Percentiles rank a stretch among this genome's conserved stretches.
phyloP scores from a whole-genome alignment of 2,329 filamentous ascomycete species.

The Fusarium robinianum region DNA sequence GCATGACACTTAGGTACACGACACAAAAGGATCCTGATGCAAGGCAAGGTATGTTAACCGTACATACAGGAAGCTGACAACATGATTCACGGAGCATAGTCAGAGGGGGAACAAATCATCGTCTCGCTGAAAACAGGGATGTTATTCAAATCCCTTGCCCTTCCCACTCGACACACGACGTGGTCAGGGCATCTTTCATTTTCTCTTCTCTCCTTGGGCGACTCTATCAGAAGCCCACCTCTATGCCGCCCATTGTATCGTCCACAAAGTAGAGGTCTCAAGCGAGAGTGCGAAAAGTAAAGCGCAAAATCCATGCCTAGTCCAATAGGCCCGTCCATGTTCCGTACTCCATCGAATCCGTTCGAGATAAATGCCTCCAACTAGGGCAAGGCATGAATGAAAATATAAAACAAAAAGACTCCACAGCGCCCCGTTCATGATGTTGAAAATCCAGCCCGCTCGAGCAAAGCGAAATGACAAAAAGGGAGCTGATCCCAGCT shows the following conservation, averaged over 20 bases:
- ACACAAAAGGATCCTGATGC: no score
- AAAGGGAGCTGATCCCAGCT: slow-evolving; percentile 7
- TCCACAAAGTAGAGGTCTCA: background rate
- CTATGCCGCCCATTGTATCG: slow-evolving; percentile 25
- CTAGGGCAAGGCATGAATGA: no score
- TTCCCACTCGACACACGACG: background rate
- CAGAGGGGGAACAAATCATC: background rate
- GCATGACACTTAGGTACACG: no score
- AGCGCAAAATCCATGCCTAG: no score
- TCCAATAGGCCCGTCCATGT: slow-evolving; percentile 22
- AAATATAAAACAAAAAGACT: slow-evolving; percentile 29
- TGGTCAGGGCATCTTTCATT: slow-evolving; percentile 7
- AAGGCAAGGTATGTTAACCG: no score
- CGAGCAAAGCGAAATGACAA: slow-evolving; percentile 24
- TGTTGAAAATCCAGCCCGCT: slow-evolving; percentile 31
- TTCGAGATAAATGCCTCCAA: slow-evolving; percentile 21
- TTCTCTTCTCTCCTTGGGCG: slow-evolving; percentile 1
- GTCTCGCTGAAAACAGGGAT: slow-evolving; percentile 5
- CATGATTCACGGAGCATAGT: background rate
- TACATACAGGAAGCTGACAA: background rate
- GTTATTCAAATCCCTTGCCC: background rate
- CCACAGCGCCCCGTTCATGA: slow-evolving; percentile 39
- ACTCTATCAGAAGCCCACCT: slow-evolving; percentile 18
- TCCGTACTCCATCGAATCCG: slow-evolving; percentile 35
- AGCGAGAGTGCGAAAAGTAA: slow-evolving; percentile 13